Evolutionary conservation across 2,329 filamentous ascomycete species (phyloP), one percentile per base, ranked within the genome.

Genomic region (Alternaria sp.): DNA sequence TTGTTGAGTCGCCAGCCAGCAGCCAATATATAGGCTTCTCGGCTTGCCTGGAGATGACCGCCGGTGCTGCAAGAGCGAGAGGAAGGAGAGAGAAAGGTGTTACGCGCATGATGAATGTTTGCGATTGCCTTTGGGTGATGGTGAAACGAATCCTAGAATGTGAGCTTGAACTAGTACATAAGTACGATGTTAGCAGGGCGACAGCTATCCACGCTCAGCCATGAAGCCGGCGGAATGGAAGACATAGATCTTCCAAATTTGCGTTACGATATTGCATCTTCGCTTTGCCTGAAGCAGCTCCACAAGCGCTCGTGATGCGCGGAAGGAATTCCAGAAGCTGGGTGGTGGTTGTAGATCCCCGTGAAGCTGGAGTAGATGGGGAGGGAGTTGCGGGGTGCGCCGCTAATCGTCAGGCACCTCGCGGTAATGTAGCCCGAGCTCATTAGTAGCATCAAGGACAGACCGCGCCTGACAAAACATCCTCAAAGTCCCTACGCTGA

Each of bases 1-100:
- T 79, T 0, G 77, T 79, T 1, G 75, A 78, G 55, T 79, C 77
- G n/a, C 77, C 77, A 2, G 76, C 74, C 16, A 79, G 70, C 1
- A 78, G 62, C 71, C 75, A 79, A 55, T 76, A 76, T 8, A 76
- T 61, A 7, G 70, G 67, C 20, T 63, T 60, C 32, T 60, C 48
- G 32, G 62, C 62, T 11, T 30, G 53, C 7, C 52, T n/a, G 7
- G 56, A n/a, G 0, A 62, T 24, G n/a, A 36, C 4, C 14, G 51
- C 44, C 4, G 71, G 69, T 7, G 61, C 47, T 18, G 67, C 67
- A 14, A 70, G 44, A 32, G 64, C 57, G 5, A 65, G 22, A 7
- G 69, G 59, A 4, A 70, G 46, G 7, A 73, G 46, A 1, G 55
- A 53, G 11, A 68, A 30, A 26, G 67, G 26, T 51, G 60, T 47